A percentile compares a stretch with the other conserved stretches of the same genome.
These are phyloP conservation scores for Tubosaeta brunneosetosa DNA, from an alignment of 768 basidiomycete genomes.

Conservation along the genomic window DNA sequence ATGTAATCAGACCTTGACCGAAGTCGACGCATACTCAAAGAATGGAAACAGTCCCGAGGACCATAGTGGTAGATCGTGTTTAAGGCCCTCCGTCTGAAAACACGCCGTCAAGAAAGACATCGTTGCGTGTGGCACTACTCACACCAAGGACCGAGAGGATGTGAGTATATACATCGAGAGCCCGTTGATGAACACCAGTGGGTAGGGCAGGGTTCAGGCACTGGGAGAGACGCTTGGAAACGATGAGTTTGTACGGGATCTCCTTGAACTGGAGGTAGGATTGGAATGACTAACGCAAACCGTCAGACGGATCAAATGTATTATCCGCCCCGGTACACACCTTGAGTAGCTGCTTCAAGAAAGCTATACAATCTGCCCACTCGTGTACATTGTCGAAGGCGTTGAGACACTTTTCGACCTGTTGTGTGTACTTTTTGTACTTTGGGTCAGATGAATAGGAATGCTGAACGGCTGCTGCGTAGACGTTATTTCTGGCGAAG, in stretches of 20 bases:
- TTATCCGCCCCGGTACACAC: constrained; percentile 34
- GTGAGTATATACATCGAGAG: constrained; percentile 91
- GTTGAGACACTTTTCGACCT: constrained; percentile 88
- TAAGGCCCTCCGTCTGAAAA: constrained; percentile 75
- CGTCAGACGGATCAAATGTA: not conserved
- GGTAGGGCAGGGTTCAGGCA: constrained; percentile 98
- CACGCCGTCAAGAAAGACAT: constrained; percentile 6
- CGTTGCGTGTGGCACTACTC: constrained; percentile 27
- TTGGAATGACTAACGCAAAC: constrained; percentile 72
- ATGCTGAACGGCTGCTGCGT: constrained; percentile 46
- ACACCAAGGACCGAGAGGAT: constrained; percentile 91
- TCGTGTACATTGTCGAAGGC: constrained; percentile 96
- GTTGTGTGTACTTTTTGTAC: constrained; percentile 88
- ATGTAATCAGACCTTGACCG: constrained; percentile 67
- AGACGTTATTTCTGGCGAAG: not conserved
- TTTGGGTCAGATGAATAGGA: constrained; percentile 78
- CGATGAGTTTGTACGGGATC: constrained; percentile 90
- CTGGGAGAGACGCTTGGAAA: constrained; percentile 92
- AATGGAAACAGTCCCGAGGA: constrained; percentile 96
- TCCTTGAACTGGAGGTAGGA: constrained; percentile 92
- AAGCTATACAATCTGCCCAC: constrained; percentile 99
- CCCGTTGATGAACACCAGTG: constrained; percentile 93
- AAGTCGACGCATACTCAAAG: constrained; percentile 99
- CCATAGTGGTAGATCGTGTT: constrained; percentile 86
- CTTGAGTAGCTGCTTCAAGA: constrained; percentile 90